A percentile compares a stretch with the other conserved stretches of the same genome.
Evolutionary conservation across 2,329 filamentous ascomycete genomes (phyloP).

Genomic region (Colletotrichum simmondsii): DNA sequence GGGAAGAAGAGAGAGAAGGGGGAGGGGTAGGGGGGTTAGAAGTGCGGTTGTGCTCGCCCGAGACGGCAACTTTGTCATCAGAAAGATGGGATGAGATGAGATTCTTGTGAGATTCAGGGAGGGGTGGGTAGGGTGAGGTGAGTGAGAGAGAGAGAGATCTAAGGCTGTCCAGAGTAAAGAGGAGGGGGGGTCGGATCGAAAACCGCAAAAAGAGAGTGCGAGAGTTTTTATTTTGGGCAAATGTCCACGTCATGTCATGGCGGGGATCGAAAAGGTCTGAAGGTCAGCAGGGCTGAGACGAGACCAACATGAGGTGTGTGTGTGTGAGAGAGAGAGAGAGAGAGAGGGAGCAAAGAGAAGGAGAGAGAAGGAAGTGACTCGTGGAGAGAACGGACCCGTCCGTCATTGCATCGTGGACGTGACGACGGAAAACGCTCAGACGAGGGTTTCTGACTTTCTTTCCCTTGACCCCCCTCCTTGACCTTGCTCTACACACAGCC

Average conservation of each 20-base stretch:
- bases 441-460: neutral
- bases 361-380: neutral
- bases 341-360: too few species aligned
- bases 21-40: neutral
- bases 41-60: neutral
- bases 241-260: constrained; percentile 3
- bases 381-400: neutral
- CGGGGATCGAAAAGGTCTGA: neutral
- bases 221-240: neutral
- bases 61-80: neutral
- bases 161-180: too few species aligned
- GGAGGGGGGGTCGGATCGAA: neutral
- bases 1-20: neutral
- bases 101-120: neutral
- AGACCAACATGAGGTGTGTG: constrained; percentile 22
- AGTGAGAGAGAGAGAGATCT: neutral
- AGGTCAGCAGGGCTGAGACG: constrained; percentile 30
- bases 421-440: neutral
- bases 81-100: constrained; percentile 17
- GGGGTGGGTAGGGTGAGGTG: neutral
- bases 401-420: neutral
- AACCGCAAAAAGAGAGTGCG: neutral
- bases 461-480: too few species aligned
- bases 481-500: neutral
- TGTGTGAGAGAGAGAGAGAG: too few species aligned